A percentile compares a stretch with the other conserved stretches of the same genome.
These are phyloP conservation scores for Golubevia pallescens DNA, from an alignment of 1,284 basidiomycete genomes.

Conservation along the genomic window DNA sequence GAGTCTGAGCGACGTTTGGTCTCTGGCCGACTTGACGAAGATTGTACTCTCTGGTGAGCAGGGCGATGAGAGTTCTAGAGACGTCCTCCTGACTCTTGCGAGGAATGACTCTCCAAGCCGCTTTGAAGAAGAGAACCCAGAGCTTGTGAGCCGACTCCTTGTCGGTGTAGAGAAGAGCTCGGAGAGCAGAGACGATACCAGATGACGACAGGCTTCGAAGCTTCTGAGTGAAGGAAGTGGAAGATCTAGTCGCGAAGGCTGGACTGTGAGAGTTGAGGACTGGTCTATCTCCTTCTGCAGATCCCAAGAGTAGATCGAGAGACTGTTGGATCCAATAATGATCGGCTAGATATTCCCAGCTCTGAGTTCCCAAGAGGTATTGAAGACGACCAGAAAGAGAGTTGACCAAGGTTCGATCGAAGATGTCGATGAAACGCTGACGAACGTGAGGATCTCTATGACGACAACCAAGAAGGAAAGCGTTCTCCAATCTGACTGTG, in stretches of 20 bases:
- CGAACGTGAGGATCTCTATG: slow-evolving; percentile 80
- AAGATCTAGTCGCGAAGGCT: slow-evolving; percentile 9
- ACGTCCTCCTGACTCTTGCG: slow-evolving; percentile 87
- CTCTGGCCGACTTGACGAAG: slow-evolving; percentile 84
- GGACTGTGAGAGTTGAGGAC: slow-evolving; percentile 16
- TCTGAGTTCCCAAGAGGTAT: slow-evolving; percentile 91
- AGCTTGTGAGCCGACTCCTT: slow-evolving; percentile 77
- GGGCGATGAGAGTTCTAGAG: slow-evolving; percentile 85
- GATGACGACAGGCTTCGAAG: slow-evolving; percentile 28
- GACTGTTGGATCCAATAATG: slow-evolving; percentile 95
- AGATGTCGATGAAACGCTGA: slow-evolving; percentile 85
- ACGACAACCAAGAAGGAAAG: slow-evolving; percentile 90
- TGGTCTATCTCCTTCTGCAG: slow-evolving; percentile 38
- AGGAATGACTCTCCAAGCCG: slow-evolving; percentile 85
- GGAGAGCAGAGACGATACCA: slow-evolving; percentile 76
- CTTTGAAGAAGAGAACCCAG: slow-evolving; percentile 89
- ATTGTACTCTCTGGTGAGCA: slow-evolving; percentile 93
- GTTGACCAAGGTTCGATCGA: slow-evolving; percentile 86
- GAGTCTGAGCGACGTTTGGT: slow-evolving; percentile 93
- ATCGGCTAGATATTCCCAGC: slow-evolving; percentile 91
- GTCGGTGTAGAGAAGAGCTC: slow-evolving; percentile 84
- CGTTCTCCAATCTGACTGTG: slow-evolving; percentile 88
- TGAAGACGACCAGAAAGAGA: slow-evolving; percentile 81
- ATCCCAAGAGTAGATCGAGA: slow-evolving; percentile 83
- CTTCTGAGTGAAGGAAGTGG: slow-evolving; percentile 21